Evolutionary conservation across 1,139 yeast genomes (phyloP).

Genomic region (Lodderomyces elongisporus): DNA sequence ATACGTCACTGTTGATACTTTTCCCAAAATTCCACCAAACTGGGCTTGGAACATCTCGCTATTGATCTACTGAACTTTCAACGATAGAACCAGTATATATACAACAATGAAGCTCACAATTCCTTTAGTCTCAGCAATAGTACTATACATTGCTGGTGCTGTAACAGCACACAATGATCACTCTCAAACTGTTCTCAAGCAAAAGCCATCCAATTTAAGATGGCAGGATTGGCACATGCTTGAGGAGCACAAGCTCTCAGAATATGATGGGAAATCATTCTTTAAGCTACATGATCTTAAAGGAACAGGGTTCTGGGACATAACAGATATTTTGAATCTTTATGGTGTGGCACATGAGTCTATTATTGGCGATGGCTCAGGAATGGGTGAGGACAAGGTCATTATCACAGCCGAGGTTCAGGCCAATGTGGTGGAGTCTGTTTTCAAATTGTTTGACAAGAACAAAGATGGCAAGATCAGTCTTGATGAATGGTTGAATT

Average conservation of each 20-base stretch:
- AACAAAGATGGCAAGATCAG: conserved; percentile 63
- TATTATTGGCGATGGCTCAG: conserved; percentile 84
- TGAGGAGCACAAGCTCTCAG: conserved; percentile 75
- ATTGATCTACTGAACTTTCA: no score
- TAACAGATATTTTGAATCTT: conserved; percentile 65
- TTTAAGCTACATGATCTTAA: conserved; percentile 75
- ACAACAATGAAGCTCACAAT: no score
- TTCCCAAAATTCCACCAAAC: no score
- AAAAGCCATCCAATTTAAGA: conserved; percentile 44
- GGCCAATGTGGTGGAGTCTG: conserved; percentile 49
- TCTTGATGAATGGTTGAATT: conserved; percentile 69
- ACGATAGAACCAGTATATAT: no score
- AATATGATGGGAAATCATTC: conserved; percentile 71
- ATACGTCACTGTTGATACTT: no score
- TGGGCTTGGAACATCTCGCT: no score
- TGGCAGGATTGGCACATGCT: conserved; percentile 92
- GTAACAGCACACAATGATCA: conserved; percentile 18
- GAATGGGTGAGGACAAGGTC: conserved; percentile 63
- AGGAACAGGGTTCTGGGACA: conserved; percentile 48
- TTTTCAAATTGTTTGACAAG: conserved; percentile 59
- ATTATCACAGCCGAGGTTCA: conserved; percentile 44
- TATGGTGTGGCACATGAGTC: conserved; percentile 74
- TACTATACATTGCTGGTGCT: conserved; percentile 5
- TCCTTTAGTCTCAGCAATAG: background rate
- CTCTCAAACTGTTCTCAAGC: conserved; percentile 8